Conservation (phyloP, 805 yeast genomes). For the Scheffersomyces lignosus region DNA sequence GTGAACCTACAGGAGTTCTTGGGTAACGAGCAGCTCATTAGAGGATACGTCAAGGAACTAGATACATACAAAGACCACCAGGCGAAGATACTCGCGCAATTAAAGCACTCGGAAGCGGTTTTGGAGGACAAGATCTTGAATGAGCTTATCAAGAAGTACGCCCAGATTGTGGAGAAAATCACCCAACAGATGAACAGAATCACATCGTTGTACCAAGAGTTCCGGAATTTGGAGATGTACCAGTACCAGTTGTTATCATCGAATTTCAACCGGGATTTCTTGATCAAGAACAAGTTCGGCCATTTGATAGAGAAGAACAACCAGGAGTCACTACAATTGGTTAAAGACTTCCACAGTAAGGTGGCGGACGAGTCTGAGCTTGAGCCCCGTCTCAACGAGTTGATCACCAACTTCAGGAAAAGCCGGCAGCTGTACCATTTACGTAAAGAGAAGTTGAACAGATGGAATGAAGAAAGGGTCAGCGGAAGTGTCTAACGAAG, state of each 20-base stretch:
- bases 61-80: slow-evolving; percentile 17
- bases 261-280: slow-evolving; percentile 33
- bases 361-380: slow-evolving; percentile 17
- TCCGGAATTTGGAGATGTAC: slow-evolving; percentile 31
- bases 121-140: slow-evolving; percentile 6
- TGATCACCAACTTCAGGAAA: slow-evolving; percentile 20
- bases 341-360: slow-evolving; percentile 14
- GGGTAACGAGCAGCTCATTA: slow-evolving; percentile 26
- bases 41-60: slow-evolving; percentile 30
- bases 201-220: slow-evolving; percentile 29
- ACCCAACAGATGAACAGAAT: slow-evolving; percentile 22
- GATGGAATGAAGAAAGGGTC: slow-evolving; percentile 47
- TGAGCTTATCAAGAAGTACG: slow-evolving; percentile 25
- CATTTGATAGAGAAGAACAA: slow-evolving; percentile 23
- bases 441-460: slow-evolving; percentile 35
- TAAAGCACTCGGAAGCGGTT: slow-evolving; percentile 8
- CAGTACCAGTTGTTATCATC: slow-evolving; percentile 41
- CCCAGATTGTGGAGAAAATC: slow-evolving; percentile 19
- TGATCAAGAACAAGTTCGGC: slow-evolving; percentile 28
- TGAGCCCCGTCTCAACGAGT: slow-evolving; percentile 14
- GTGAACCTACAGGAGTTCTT: slow-evolving; percentile 24
- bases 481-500: too few relatives aligned
- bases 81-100: slow-evolving; percentile 7
- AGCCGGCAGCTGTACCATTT: slow-evolving; percentile 32
- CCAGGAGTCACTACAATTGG: slow-evolving; percentile 18